Percentiles rank a stretch among this genome's conserved stretches.
Evolutionary conservation across 2,329 filamentous ascomycete genomes (phyloP).

Genomic region (Helotiales sp.): DNA sequence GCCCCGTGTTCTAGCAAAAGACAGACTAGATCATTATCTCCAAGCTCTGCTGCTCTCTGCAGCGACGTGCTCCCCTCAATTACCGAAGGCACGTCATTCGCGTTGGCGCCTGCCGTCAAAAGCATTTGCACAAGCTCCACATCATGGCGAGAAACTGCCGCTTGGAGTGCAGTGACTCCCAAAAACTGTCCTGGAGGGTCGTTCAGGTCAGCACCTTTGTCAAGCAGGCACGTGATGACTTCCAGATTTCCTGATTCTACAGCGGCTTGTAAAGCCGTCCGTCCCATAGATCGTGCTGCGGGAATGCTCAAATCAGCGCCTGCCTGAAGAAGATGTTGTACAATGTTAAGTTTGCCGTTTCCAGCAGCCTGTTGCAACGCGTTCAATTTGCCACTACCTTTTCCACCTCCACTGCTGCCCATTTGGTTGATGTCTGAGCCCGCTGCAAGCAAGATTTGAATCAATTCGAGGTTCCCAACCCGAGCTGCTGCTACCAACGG

Average conservation of each 20-base stretch:
- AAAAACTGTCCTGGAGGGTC: not conserved
- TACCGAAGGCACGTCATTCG: not conserved
- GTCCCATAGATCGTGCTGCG: not conserved
- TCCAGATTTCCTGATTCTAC: conserved; percentile 1
- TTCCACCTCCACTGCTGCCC: too few relatives aligned
- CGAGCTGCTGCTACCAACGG: not conserved
- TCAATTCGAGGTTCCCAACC: not conserved
- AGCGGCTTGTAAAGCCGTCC: conserved; percentile 8
- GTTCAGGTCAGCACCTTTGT: conserved; percentile 24
- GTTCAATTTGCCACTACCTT: not conserved
- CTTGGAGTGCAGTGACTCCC: not conserved
- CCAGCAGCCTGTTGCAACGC: not conserved
- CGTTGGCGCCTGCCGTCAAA: not conserved
- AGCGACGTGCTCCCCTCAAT: not conserved
- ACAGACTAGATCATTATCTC: conserved; percentile 2
- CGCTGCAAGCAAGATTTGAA: not conserved
- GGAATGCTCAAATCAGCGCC: not conserved
- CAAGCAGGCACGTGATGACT: conserved; percentile 3
- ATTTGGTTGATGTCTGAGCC: not conserved
- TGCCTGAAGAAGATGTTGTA: not conserved
- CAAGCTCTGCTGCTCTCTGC: not conserved
- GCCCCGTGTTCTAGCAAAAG: conserved; percentile 6
- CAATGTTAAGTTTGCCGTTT: not conserved
- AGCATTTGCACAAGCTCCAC: not conserved
- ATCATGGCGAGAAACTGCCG: not conserved